A percentile compares a stretch with the other conserved stretches of the same genome.
These are phyloP conservation scores for Wickerhamomyces tratensis DNA, from an alignment of 805 yeast genomes.

Conservation along the genomic window DNA sequence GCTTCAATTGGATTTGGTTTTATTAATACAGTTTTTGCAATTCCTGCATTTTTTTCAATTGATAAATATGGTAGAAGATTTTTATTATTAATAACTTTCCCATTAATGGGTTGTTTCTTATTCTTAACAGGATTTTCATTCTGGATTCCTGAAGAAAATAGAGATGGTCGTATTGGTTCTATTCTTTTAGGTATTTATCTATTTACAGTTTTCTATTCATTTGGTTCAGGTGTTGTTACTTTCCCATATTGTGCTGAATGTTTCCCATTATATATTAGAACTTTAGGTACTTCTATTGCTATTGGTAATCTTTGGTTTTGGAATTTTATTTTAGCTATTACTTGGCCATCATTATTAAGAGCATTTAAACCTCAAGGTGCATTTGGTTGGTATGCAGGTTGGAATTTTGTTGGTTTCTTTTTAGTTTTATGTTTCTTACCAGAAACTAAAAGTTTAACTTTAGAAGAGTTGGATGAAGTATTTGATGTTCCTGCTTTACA, in stretches of 20 bases:
- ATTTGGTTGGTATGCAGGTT: slow-evolving; percentile 81
- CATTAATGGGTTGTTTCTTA: slow-evolving; percentile 51
- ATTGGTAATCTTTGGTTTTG: slow-evolving; percentile 71
- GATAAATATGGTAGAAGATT: slow-evolving; percentile 70
- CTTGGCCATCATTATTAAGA: slow-evolving; percentile 66
- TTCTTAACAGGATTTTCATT: slow-evolving; percentile 62
- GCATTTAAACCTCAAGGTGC: slow-evolving; percentile 78
- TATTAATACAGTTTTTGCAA: slow-evolving; percentile 69
- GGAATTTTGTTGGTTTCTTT: slow-evolving; percentile 67
- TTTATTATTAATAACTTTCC: slow-evolving; percentile 49
- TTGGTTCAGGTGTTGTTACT: slow-evolving; percentile 87
- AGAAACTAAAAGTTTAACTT: slow-evolving; percentile 55
- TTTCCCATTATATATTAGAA: slow-evolving; percentile 70
- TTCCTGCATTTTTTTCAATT: slow-evolving; percentile 75
- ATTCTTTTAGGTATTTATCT: slow-evolving; percentile 68
- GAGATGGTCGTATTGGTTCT: slow-evolving; percentile 51
- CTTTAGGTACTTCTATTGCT: slow-evolving; percentile 72
- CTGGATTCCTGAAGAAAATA: slow-evolving; percentile 41
- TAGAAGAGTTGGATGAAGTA: slow-evolving; percentile 66
- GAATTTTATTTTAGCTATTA: slow-evolving; percentile 58
- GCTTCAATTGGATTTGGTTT: slow-evolving; percentile 87
- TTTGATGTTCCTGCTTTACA: slow-evolving; percentile 47
- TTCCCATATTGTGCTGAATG: slow-evolving; percentile 85
- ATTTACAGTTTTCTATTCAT: slow-evolving; percentile 64
- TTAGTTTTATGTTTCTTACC: slow-evolving; percentile 63